Evolutionary conservation across 2,329 filamentous ascomycete species (phyloP).

Genomic region (Daldinia eschscholtzii): DNA sequence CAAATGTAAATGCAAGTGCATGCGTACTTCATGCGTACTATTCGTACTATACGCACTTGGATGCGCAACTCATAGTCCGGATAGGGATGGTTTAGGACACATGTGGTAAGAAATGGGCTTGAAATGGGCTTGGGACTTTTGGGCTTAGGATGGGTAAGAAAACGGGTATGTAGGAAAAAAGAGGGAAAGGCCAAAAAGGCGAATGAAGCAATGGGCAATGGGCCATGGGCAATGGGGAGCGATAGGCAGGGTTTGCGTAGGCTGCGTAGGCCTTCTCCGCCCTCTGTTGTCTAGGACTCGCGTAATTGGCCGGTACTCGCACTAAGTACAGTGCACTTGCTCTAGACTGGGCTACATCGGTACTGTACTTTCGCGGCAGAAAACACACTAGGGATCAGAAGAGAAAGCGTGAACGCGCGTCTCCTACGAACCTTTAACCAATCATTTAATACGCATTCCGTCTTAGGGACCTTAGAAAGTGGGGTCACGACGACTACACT

Average conservation of each 20-base stretch:
- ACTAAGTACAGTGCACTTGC: constrained; percentile 30
- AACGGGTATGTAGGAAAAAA: constrained; percentile 7
- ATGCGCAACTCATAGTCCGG: constrained; percentile 18
- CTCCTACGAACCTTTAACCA: constrained; percentile 41
- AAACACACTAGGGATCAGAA: constrained; percentile 39
- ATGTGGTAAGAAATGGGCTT: constrained; percentile 32
- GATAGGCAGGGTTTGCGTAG: constrained; percentile 34
- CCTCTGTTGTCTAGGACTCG: constrained; percentile 18
- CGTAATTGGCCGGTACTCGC: constrained; percentile 30
- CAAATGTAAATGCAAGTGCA: constrained; percentile 7
- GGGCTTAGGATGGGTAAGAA: constrained; percentile 5
- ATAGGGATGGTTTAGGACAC: constrained; percentile 33
- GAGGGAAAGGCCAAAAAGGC: constrained; percentile 5
- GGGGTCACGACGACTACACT: constrained; percentile 36
- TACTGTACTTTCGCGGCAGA: constrained; percentile 43
- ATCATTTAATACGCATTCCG: constrained; percentile 43
- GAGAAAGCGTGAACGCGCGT: constrained; percentile 49
- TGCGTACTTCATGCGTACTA: constrained; percentile 23
- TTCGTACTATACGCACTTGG: constrained; percentile 1
- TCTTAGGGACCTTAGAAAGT: constrained; percentile 30
- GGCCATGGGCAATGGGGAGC: constrained; percentile 5
- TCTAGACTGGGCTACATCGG: constrained; percentile 21
- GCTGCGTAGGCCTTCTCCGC: constrained; percentile 45
- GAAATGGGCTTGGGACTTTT: background rate
- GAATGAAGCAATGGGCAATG: background rate